These are phyloP conservation scores for Phaffomyces opuntiae DNA, from an alignment of 805 yeast species.

Conservation along the genomic window DNA sequence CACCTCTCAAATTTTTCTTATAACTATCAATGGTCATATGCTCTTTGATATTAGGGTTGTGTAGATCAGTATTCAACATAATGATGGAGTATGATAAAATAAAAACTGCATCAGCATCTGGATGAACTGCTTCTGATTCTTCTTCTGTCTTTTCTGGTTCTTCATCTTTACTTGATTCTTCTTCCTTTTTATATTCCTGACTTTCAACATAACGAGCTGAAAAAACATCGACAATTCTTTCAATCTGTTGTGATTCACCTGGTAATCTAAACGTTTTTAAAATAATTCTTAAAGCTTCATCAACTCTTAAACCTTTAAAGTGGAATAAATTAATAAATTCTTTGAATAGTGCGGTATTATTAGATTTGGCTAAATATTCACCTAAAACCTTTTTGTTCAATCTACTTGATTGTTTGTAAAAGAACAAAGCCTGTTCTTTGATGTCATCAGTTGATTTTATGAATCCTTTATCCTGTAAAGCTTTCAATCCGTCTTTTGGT, in stretches of 20 bases:
- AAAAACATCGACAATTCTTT: conserved; percentile 81
- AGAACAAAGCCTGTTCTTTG: conserved; percentile 64
- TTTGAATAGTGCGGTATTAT: conserved; percentile 49
- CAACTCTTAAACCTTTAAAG: conserved; percentile 74
- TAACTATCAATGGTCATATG: conserved; percentile 88
- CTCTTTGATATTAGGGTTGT: conserved; percentile 85
- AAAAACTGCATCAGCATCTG: conserved; percentile 82
- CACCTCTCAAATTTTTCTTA: conserved; percentile 71
- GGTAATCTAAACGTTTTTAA: conserved; percentile 85
- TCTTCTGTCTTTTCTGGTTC: conserved; percentile 11
- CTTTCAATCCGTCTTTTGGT: conserved; percentile 67
- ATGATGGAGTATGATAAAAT: conserved; percentile 87
- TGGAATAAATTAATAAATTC: conserved; percentile 68
- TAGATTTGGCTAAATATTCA: conserved; percentile 74
- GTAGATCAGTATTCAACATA: conserved; percentile 89
- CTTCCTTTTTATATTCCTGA: conserved; percentile 31
- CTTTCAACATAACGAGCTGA: conserved; percentile 72
- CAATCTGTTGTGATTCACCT: conserved; percentile 97
- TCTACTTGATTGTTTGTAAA: conserved; percentile 72
- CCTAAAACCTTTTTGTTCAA: conserved; percentile 86
- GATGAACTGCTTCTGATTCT: conserved; percentile 45
- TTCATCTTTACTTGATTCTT: not conserved
- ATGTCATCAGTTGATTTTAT: conserved; percentile 45
- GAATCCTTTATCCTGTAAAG: conserved; percentile 59
- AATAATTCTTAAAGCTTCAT: conserved; percentile 82